A percentile compares a stretch with the other conserved stretches of the same genome.
Conservation (phyloP, 345 rosid genomes). For the Rubroshorea leprosula region DNA sequence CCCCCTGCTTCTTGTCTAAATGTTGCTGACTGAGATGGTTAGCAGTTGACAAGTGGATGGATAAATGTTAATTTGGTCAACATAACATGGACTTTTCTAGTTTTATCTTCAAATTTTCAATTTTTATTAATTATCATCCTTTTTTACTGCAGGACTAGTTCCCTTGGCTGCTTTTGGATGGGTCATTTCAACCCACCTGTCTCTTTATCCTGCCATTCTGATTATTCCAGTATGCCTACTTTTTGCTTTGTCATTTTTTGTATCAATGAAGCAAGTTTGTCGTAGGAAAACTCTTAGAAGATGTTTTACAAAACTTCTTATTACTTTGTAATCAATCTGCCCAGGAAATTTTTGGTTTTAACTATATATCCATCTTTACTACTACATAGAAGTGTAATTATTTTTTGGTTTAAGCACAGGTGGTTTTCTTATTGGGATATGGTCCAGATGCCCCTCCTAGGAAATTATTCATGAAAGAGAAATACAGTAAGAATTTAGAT, state of each 20-base stretch:
- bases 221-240: constrained; percentile 59
- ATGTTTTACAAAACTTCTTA: constrained; percentile 3
- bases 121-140: constrained; percentile 6
- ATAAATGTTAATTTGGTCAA: not conserved
- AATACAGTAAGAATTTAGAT: constrained; percentile 23
- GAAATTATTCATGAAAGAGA: constrained; percentile 51
- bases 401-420: constrained; percentile 37
- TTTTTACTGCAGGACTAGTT: constrained; percentile 48
- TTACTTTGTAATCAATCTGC: not conserved
- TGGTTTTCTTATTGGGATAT: constrained; percentile 60
- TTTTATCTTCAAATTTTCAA: not conserved
- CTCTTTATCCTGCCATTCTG: constrained; percentile 75
- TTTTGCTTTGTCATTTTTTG: not conserved
- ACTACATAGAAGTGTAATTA: constrained; percentile 8
- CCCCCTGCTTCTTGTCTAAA: not conserved
- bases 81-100: not conserved
- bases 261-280: constrained; percentile 6
- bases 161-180: constrained; percentile 92
- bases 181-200: constrained; percentile 84
- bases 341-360: too few relatives aligned
- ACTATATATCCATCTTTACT: too few relatives aligned
- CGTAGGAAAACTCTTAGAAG: not conserved
- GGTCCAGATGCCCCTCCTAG: constrained; percentile 86
- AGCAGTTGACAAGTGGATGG: not conserved
- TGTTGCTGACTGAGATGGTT: not conserved